Base-by-base conservation (phyloP, 768 basidiomycete genomes). In the Russula lepida region DNA sequence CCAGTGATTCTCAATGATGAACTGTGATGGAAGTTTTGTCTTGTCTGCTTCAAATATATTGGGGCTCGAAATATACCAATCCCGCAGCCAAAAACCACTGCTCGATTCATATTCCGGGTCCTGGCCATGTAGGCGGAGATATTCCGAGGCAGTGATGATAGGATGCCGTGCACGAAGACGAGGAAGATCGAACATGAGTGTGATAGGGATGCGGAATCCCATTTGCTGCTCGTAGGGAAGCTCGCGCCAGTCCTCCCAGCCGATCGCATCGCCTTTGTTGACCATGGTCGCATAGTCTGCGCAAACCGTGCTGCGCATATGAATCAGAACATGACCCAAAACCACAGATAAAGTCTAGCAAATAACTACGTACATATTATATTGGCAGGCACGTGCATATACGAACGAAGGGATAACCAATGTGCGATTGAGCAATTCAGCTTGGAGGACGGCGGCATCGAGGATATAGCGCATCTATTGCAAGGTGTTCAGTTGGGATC, bases 401-500 rank as follows among this genome's bases (percentile, higher is more conserved):
- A 79, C 72, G 62, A 73, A 76, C 1, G 78, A 74, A 6, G 78
- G 78, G 44, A 80, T 55, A 43, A 79, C 69, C 54, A 76, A 71
- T 2, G 76, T 77, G 48, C 78, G 74, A 64, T 78, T 77, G 44
- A 79, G 70, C 6, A 79, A 65, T 27, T 68, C 64, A n/a, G 78
- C 76, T 49, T 79, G 79, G 15, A 77, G 55, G 19, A 79, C 63
- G 9, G 76, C 70, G 1, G 77, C 74, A 62, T 79, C 78, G 59
- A 79, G 73, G 60, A 80, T 80, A 62, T 79, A 79, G 21, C 78
- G 75, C 72, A 79, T 72, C 78, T 78, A 44, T 46, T 4, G 17
- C 15, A 27, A 30, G 12, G 12, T 23, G 39, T 61, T 66, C 41
- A 37, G 48, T 12, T 21, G 30, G 1, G 19, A 33, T 6, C n/a